Base-by-base conservation (phyloP, 208 protist genomes). In the Strigomonas culicis region DNA sequence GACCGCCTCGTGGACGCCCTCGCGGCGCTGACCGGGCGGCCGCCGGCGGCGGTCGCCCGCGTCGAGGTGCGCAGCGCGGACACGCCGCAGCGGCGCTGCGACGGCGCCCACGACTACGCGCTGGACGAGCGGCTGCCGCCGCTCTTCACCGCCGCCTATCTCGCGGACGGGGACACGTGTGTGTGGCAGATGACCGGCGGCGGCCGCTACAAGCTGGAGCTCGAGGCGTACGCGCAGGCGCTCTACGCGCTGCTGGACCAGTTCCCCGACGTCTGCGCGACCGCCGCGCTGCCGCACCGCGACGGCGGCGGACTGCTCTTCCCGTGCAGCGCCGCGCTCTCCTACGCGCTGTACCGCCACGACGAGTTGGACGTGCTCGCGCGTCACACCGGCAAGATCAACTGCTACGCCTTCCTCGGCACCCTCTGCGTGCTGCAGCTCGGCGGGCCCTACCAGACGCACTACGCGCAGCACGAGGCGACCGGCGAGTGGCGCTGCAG, bases 361-460 rank as follows among this genome's bases (percentile, higher is more conserved):
- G 83, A 93, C 67, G 51, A 68, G 27, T 88, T 88, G 43, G 76
- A 82, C 36, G 65, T 92, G 31, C 63, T 82, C 52, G 50, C 77
- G n/a, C 71, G 88, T 31, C 86, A 93, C 74, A 79, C 64, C 24
- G 90, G 90, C 21, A 92, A 92, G 61, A 82, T 85, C 73, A 95
- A 82, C 63, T 85, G 75, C 50, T 95, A 93, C 67, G 86, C 86
- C 17, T 25, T 95, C 24, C 77, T 95, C 1, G 90, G 90, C 59
- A 90, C 86, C 32, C 70, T 93, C 28, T 92, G 86, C 13, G 79
- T 74, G 47, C 81, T 87, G 57, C 79, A 91, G 24, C 65, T 96
- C 39, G 90, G 90, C 0, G 73, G 71, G 67, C 84, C 77, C 41
- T 95, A 88, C 73, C 68, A 80, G 51, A 93, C 90, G 13, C 64